Evolutionary conservation across 345 rosid genomes (phyloP), one percentile per base, ranked within the genome.

Genomic region (Eucalyptus cladocalyx): DNA sequence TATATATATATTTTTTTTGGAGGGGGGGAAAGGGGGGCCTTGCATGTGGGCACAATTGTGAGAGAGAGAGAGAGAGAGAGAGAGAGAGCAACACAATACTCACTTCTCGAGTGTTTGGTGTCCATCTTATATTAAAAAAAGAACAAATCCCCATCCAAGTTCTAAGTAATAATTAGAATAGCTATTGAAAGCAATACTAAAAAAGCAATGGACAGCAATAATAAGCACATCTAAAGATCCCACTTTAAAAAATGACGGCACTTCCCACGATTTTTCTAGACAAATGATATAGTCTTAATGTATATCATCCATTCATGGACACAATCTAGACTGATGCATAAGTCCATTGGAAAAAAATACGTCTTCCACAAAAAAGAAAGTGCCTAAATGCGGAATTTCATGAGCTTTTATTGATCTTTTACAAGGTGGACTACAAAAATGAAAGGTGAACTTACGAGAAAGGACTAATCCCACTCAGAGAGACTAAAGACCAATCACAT

Each of bases 41-140:
- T 53, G 56, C 8, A 12, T 6, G 32, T 4, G 32, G 7, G 67
- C 65, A 6, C 32, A 1, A 0, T 18, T 56, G 65, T 0, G 8
- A 5, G 76, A n/a, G 76, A 16, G 76, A 65, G 48, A 47, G 48
- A 47, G 48, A 47, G 69, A 30, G 69, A 6, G 32, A 26, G 67
- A 60, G 67, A 62, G 69, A 14, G 76, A n/a, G 80, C 60, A 86
- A 54, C 43, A 49, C 28, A 30, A n/a, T 86, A 86, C 58, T 37
- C 87, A n/a, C 24, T 53, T 86, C 43, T 86, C 62, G n/a, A 86
- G 87, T n/a, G 60, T 86, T 49, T 18, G 30, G 60, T 11, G 26
- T 76, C 3, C 47, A 76, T 76, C 47, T 76, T 40, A 76, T 76
- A 37, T 19, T 76, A 40, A 0, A 76, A 9, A 69, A 76, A 40